phyloP scores from a whole-genome alignment of 169 alveolate species.

The Theileria orientalis region DNA sequence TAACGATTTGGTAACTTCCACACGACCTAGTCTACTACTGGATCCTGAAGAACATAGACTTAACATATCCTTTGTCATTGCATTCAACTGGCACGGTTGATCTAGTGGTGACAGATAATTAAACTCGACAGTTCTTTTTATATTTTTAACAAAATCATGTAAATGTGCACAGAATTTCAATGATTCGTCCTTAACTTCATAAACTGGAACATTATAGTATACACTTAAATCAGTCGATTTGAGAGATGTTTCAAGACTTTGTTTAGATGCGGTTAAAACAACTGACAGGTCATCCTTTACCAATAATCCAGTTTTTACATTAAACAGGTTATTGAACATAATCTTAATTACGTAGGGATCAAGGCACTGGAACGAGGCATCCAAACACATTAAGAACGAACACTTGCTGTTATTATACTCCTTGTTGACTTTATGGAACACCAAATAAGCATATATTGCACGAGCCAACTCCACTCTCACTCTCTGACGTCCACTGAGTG shows the following conservation, averaged over 20 bases:
- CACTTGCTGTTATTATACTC: too few relatives aligned
- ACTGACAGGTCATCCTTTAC: too few relatives aligned
- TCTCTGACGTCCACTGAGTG: conserved; percentile 90
- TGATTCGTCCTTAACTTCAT: neutral
- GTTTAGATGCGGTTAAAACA: conserved; percentile 74
- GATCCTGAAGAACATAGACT: neutral
- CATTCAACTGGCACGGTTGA: neutral
- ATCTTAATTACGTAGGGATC: too few relatives aligned
- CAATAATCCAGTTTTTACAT: too few relatives aligned
- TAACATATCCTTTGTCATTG: neutral
- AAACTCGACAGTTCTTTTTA: neutral
- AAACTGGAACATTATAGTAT: neutral
- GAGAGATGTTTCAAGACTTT: neutral
- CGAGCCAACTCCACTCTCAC: conserved; percentile 86
- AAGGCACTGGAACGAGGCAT: too few relatives aligned
- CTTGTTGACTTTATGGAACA: too few relatives aligned
- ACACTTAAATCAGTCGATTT: neutral
- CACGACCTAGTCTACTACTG: neutral
- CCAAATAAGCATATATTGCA: too few relatives aligned
- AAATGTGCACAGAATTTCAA: neutral
- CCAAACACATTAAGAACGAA: too few relatives aligned
- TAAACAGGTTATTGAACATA: too few relatives aligned
- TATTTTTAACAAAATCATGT: neutral
- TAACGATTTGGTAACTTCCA: neutral
- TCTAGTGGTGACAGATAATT: neutral